Base-by-base conservation (phyloP, 495 filamentous ascomycete genomes). In the Aspergillus biplanus region DNA sequence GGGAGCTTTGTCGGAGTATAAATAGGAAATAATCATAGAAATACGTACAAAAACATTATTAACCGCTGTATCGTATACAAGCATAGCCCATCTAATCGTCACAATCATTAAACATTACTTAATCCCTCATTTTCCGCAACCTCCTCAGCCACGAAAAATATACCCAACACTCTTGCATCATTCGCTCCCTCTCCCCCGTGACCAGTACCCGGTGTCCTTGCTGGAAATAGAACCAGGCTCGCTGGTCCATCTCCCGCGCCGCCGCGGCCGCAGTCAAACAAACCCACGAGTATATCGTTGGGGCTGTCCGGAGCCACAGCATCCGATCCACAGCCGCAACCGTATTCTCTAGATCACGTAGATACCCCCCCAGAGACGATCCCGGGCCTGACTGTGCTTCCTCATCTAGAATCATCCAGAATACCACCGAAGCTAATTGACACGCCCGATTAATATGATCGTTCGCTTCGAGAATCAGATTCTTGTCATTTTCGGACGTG, bases 131-230 rank as follows among this genome's bases (percentile, higher is more conserved):
- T 3, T 11, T 11, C 8, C 39, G 11, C 39, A 44, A 44, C 39
- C 47, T n/a, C n/a, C 47, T 50, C 16, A 50, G 5, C 47, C 47
- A 50, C 1, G 16, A n/a, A 50, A 50, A 50, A 21, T 50, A 50
- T 0, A n/a, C 16, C 47, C 47, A 50, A 7, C 16, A 50, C 16
- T 31, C 9, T 1, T 50, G 15, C 16, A 50, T 7, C n/a, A 50
- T 7, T 18, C 47, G 4, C 16, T 50, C 47, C 21, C 7, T 27
- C 21, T 27, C 47, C 1, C 47, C 21, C 5, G 47, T 9, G 6
- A 50, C 11, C 0, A 50, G 16, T 1, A 9, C 47, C 16, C 47
- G 47, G 5, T 50, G 47, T 5, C n/a, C 11, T 18, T 50, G 47
- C 7, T 50, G 47, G 16, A 50, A 50, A 2, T 50, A 18, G 5